These are phyloP conservation scores for Trypanosomatidae sp. DNA, from an alignment of 208 protist species.

Conservation along the genomic window DNA sequence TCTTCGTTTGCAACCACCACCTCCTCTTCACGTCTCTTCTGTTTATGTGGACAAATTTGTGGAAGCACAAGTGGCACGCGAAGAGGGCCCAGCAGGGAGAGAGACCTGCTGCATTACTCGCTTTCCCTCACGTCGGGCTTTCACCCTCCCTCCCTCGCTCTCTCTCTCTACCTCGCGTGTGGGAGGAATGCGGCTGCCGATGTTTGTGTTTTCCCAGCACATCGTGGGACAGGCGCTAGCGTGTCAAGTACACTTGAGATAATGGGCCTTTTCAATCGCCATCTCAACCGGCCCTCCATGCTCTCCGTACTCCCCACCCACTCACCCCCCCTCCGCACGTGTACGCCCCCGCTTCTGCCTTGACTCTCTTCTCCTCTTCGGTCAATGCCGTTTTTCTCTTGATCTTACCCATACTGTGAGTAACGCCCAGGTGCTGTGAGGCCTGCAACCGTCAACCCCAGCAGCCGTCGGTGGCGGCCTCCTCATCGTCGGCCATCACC, in stretches of 20 bases:
- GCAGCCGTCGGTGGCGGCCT: neutral
- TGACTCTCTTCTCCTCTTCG: conserved; percentile 3
- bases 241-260: neutral
- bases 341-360: neutral
- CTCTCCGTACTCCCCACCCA: neutral
- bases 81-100: neutral
- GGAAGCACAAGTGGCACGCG: neutral
- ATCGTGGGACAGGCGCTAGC: neutral
- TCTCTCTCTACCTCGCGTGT: neutral
- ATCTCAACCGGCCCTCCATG: neutral
- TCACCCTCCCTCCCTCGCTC: neutral
- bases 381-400: neutral
- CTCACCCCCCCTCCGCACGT: neutral
- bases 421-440: neutral
- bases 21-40: neutral
- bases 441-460: neutral
- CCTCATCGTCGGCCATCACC: neutral
- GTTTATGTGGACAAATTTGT: neutral
- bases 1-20: neutral
- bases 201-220: neutral
- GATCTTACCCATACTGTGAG: neutral
- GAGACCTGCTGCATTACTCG: neutral
- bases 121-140: neutral
- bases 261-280: neutral
- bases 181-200: neutral